Evolutionary conservation across 2,329 filamentous ascomycete species (phyloP).

Genomic region (Alternaria ethzedia): DNA sequence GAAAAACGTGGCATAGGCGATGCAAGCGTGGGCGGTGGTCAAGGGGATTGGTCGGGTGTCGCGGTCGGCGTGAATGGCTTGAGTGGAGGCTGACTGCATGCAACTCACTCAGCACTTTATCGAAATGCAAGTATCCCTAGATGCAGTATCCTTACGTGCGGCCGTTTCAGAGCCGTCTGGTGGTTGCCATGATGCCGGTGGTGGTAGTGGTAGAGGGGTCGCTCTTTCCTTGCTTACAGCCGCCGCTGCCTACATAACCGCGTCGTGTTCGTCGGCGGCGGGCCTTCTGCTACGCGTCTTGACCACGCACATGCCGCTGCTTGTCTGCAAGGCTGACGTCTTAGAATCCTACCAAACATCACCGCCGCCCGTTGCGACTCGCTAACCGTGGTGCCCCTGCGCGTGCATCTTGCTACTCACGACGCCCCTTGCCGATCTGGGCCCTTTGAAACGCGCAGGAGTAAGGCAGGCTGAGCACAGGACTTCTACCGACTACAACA

Average conservation of each 20-base stretch:
- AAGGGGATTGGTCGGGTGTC: neutral
- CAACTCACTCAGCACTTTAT: slow-evolving; percentile 10
- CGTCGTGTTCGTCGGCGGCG: neutral
- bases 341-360: neutral
- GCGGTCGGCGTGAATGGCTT: slow-evolving; percentile 1
- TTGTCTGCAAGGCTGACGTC: slow-evolving; percentile 8
- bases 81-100: slow-evolving; percentile 19
- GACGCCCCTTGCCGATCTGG: slow-evolving; percentile 33
- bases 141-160: slow-evolving; percentile 21
- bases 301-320: neutral
- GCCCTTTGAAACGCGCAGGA: slow-evolving; percentile 32
- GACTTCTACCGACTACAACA: slow-evolving; percentile 9
- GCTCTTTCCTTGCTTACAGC: neutral
- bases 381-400: slow-evolving; percentile 15
- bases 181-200: neutral
- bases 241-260: neutral
- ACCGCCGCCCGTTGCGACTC: slow-evolving; percentile 4
- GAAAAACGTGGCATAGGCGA: slow-evolving; percentile 13
- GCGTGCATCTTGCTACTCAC: slow-evolving; percentile 22
- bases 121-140: slow-evolving; percentile 20
- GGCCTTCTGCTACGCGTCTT: neutral
- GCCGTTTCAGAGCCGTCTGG: slow-evolving; percentile 19
- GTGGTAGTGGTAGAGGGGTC: slow-evolving; percentile 15
- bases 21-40: slow-evolving; percentile 6
- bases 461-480: slow-evolving; percentile 24